A percentile compares a stretch with the other conserved stretches of the same genome.
Evolutionary conservation across 2,329 filamentous ascomycete genomes (phyloP).

Genomic region (Coniella lustricola): DNA sequence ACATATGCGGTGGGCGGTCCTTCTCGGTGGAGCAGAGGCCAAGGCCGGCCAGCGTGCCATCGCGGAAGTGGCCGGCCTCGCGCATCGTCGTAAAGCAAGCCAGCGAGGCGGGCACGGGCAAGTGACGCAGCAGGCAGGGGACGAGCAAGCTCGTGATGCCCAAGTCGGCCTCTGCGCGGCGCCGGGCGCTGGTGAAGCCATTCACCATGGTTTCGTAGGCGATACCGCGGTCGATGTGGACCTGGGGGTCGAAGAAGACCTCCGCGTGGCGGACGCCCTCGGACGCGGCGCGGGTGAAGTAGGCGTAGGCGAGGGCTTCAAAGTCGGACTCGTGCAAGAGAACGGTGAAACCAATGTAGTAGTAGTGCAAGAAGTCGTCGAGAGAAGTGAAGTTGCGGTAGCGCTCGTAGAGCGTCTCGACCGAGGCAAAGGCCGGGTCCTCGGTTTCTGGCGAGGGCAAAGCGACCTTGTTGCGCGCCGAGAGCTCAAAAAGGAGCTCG

Average conservation of each 20-base stretch:
- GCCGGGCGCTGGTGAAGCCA: slow-evolving; percentile 55
- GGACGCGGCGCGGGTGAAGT: slow-evolving; percentile 56
- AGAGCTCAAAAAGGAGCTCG: slow-evolving; percentile 61
- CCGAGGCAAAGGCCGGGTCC: slow-evolving; percentile 57
- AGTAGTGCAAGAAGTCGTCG: slow-evolving; percentile 72
- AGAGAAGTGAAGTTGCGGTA: slow-evolving; percentile 64
- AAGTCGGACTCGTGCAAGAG: slow-evolving; percentile 62
- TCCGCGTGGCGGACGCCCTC: slow-evolving; percentile 67
- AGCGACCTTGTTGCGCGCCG: slow-evolving; percentile 56
- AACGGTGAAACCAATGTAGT: slow-evolving; percentile 69
- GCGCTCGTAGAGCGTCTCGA: slow-evolving; percentile 50
- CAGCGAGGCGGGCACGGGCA: slow-evolving; percentile 53
- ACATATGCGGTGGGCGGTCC: slow-evolving; percentile 43
- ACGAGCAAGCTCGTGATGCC: slow-evolving; percentile 60
- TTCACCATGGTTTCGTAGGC: slow-evolving; percentile 55
- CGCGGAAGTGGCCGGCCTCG: slow-evolving; percentile 36
- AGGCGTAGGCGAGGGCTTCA: slow-evolving; percentile 63
- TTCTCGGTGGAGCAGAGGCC: slow-evolving; percentile 25
- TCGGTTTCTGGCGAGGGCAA: slow-evolving; percentile 42
- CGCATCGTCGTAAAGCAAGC: slow-evolving; percentile 36
- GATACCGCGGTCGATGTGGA: slow-evolving; percentile 59
- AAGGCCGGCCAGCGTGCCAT: slow-evolving; percentile 24
- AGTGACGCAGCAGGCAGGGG: slow-evolving; percentile 65
- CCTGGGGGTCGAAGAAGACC: slow-evolving; percentile 77
- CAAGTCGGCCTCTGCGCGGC: slow-evolving; percentile 54